These are phyloP conservation scores for Aureobasidium sp. DNA, from an alignment of 2,329 filamentous ascomycete genomes.

Conservation along the genomic window DNA sequence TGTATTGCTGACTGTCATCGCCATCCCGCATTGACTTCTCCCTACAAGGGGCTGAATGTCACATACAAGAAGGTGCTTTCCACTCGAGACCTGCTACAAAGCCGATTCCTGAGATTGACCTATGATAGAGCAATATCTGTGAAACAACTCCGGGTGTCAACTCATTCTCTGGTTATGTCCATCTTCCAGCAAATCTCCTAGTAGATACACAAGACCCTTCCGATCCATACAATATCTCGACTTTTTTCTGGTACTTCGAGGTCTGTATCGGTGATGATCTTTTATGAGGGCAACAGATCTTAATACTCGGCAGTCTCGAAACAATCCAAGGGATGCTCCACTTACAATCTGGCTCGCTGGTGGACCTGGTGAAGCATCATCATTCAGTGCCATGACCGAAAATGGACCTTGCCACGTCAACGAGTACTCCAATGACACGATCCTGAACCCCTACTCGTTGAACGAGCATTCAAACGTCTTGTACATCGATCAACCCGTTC, in stretches of 20 bases:
- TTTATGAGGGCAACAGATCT: not conserved
- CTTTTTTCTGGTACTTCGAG: constrained; percentile 65
- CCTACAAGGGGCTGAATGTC: not conserved
- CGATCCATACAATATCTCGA: constrained; percentile 43
- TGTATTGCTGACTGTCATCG: not conserved
- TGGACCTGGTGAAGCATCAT: constrained; percentile 68
- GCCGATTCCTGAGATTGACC: not conserved
- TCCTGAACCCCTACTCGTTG: constrained; percentile 49
- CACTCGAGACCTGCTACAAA: not conserved
- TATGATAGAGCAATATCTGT: constrained; percentile 35
- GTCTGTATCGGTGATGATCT: constrained; percentile 14
- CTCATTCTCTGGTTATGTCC: constrained; percentile 42
- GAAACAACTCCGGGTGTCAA: constrained; percentile 56
- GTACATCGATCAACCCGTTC: constrained; percentile 44
- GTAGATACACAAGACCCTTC: constrained; percentile 34
- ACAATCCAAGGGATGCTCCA: constrained; percentile 51
- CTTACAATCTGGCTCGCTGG: constrained; percentile 71
- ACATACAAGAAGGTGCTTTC: not conserved
- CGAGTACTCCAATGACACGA: constrained; percentile 45
- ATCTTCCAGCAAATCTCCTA: constrained; percentile 20
- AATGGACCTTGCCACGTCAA: constrained; percentile 55
- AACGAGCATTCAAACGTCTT: constrained; percentile 46
- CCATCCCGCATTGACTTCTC: not conserved
- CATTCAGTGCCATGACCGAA: constrained; percentile 68
- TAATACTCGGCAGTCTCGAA: constrained; percentile 36